Evolutionary conservation across 2,329 filamentous ascomycete genomes (phyloP).

Genomic region (Penicillium sp.): DNA sequence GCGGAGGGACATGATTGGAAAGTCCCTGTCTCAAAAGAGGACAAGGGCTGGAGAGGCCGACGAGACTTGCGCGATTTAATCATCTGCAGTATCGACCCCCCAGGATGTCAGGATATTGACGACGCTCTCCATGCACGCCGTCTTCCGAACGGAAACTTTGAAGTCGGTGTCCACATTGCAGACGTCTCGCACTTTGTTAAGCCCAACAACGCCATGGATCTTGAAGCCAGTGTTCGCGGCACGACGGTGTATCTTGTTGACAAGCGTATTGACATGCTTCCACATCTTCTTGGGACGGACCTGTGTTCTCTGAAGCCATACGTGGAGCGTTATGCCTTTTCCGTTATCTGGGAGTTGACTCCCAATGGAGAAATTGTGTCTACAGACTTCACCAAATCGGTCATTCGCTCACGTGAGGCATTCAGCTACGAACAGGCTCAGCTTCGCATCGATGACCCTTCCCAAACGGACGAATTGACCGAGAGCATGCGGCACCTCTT

Average conservation of each 20-base stretch:
- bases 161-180: conserved; percentile 96
- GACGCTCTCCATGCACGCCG: conserved; percentile 85
- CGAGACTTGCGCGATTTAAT: conserved; percentile 78
- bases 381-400: conserved; percentile 90
- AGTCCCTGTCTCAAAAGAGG: conserved; percentile 71
- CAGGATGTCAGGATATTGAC: conserved; percentile 96
- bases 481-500: conserved; percentile 82
- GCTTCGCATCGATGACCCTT: conserved; percentile 81
- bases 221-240: conserved; percentile 86
- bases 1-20: conserved; percentile 89
- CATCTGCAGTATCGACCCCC: conserved; percentile 95
- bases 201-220: conserved; percentile 94
- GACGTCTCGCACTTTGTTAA: conserved; percentile 99
- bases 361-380: conserved; percentile 78
- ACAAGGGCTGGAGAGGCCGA: conserved; percentile 82
- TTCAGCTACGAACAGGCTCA: conserved; percentile 98
- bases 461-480: conserved; percentile 84
- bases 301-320: conserved; percentile 95
- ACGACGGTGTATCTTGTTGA: conserved; percentile 97
- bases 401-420: conserved; percentile 92
- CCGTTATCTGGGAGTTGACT: conserved; percentile 82
- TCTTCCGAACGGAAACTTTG: conserved; percentile 86
- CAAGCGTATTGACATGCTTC: conserved; percentile 99
- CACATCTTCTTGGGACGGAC: conserved; percentile 90
- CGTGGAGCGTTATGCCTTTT: conserved; percentile 89